These are phyloP conservation scores for Suhomyces tanzawaensis DNA, from an alignment of 805 yeast genomes.

Conservation along the genomic window DNA sequence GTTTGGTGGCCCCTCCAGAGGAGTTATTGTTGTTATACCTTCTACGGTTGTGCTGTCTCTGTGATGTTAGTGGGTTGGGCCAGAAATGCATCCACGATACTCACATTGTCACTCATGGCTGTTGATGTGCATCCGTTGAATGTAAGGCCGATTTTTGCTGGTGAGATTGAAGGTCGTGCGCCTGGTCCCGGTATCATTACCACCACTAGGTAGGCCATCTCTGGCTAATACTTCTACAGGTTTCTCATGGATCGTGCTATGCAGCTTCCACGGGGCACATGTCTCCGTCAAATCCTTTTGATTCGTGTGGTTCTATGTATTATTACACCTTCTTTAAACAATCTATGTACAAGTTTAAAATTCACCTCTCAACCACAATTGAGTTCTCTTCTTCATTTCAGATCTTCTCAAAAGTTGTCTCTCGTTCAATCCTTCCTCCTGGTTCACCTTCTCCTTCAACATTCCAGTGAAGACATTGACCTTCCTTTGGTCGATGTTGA, in stretches of 20 bases:
- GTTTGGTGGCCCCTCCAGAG: constrained; percentile 18
- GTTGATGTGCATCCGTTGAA: neutral
- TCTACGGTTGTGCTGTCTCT: constrained; percentile 15
- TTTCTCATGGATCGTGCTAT: no score
- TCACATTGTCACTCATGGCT: constrained; percentile 8
- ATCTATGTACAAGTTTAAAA: constrained; percentile 20
- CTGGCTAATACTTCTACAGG: no score
- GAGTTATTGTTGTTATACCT: constrained; percentile 16
- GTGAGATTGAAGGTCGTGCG: no score
- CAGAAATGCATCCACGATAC: constrained; percentile 1
- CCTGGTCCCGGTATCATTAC: no score
- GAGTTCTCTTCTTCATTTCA: constrained; percentile 58
- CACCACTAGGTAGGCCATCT: no score
- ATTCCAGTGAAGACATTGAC: constrained; percentile 45
- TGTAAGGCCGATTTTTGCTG: no score
- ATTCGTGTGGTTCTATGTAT: no score
- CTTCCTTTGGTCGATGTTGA: constrained; percentile 43
- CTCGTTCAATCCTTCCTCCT: constrained; percentile 46
- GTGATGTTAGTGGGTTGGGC: constrained; percentile 1
- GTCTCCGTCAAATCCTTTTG: no score
- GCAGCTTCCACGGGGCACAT: no score
- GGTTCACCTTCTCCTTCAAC: constrained; percentile 21
- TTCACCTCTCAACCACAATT: constrained; percentile 63
- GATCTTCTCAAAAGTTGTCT: constrained; percentile 44
- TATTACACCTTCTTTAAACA: no score